Evolutionary conservation across 2,329 filamentous ascomycete genomes (phyloP).

Genomic region (Trichoderma pleuroti): DNA sequence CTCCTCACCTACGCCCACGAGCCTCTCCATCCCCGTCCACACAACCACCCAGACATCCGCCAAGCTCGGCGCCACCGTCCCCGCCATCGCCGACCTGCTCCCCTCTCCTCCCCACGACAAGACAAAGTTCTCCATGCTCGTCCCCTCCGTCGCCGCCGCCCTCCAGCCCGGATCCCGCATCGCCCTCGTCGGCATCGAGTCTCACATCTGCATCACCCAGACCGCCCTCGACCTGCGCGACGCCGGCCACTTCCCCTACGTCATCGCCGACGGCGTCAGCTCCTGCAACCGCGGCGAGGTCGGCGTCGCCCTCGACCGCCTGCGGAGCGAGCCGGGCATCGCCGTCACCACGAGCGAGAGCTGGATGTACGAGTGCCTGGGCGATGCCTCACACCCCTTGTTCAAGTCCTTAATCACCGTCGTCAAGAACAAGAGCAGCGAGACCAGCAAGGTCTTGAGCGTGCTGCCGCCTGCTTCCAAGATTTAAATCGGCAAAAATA

Average conservation of each 20-base stretch:
- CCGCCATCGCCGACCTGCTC: conserved; percentile 61
- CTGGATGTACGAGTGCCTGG: conserved; percentile 83
- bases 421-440: conserved; percentile 71
- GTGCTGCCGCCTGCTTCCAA: conserved; percentile 57
- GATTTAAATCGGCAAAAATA: conserved; percentile 37
- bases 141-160: conserved; percentile 57
- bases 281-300: conserved; percentile 83
- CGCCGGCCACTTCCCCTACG: conserved; percentile 75
- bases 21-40: conserved; percentile 73
- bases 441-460: conserved; percentile 66
- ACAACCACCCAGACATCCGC: conserved; percentile 80
- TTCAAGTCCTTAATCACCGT: conserved; percentile 72
- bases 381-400: conserved; percentile 68
- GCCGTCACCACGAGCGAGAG: conserved; percentile 84
- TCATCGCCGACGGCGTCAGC: conserved; percentile 85
- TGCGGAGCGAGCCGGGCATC: conserved; percentile 68
- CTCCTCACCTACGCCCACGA: conserved; percentile 63
- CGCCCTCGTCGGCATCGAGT: conserved; percentile 86
- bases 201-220: conserved; percentile 92
- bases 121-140: conserved; percentile 84
- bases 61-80: conserved; percentile 75
- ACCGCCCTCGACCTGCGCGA: conserved; percentile 77
- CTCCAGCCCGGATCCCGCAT: conserved; percentile 49
- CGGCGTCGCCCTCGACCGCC: conserved; percentile 68
- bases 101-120: conserved; percentile 68